These are phyloP conservation scores for Boletus tylopilopsis DNA, from an alignment of 768 basidiomycete genomes.

Conservation along the genomic window DNA sequence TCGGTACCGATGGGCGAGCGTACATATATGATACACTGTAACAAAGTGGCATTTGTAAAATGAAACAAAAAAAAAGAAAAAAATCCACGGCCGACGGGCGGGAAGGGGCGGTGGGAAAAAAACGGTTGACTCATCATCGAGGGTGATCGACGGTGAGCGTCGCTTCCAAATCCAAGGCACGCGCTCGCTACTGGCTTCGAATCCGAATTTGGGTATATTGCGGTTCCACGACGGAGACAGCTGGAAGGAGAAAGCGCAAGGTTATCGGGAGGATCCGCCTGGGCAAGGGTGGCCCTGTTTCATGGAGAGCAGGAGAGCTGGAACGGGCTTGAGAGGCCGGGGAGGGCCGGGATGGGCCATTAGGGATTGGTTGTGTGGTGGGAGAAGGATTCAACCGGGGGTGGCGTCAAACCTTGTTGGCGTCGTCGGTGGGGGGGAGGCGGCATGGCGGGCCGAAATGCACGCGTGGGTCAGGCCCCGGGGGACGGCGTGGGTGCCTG, in stretches of 20 bases:
- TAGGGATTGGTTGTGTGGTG: not conserved
- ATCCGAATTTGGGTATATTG: constrained; percentile 22
- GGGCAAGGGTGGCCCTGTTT: constrained; percentile 10
- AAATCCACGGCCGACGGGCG: constrained; percentile 10
- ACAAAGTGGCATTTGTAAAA: no score
- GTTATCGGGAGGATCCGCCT: not conserved
- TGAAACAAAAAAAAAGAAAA: no score
- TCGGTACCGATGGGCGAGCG: constrained; percentile 10
- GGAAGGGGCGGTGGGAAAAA: not conserved
- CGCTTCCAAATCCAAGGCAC: constrained; percentile 28
- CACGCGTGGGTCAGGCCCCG: constrained; percentile 11
- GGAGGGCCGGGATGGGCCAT: not conserved
- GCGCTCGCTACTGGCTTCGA: constrained; percentile 15
- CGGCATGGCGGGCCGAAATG: constrained; percentile 20
- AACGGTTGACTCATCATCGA: constrained; percentile 17
- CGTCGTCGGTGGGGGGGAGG: constrained; percentile 18
- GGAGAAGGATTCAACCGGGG: constrained; percentile 16
- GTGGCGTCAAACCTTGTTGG: constrained; percentile 16
- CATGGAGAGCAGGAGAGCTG: not conserved
- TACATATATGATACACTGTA: no score
- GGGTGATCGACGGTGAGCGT: constrained; percentile 28
- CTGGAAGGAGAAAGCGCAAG: not conserved
- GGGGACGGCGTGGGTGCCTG: constrained; percentile 27
- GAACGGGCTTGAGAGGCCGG: constrained; percentile 13
- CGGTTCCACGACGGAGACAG: constrained; percentile 2